Evolutionary conservation across 75 land plant genomes (phyloP).

Genomic region (Pinus taeda): DNA sequence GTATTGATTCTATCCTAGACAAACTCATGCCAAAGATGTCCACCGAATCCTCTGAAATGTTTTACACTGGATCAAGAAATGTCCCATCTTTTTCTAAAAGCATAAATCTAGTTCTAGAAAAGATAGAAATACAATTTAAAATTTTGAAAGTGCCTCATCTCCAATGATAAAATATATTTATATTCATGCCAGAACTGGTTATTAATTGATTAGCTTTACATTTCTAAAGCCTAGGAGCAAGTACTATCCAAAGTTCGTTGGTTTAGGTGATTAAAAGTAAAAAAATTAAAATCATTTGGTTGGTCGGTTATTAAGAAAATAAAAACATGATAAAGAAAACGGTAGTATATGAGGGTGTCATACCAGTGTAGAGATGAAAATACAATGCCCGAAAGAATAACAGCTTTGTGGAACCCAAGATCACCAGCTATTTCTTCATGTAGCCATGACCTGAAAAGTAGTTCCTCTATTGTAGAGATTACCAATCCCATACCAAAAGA

Average conservation of each 20-base stretch:
- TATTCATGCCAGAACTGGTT: not conserved
- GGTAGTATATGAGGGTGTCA: not conserved
- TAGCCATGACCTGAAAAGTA: slow-evolving; percentile 53
- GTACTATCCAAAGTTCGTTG: not conserved
- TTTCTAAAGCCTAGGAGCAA: not conserved
- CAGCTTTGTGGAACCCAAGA: slow-evolving; percentile 71
- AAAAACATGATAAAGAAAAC: too few species aligned
- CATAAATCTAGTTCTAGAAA: not conserved
- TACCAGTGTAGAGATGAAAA: slow-evolving; percentile 85
- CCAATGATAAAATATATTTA: not conserved
- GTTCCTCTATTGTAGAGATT: slow-evolving; percentile 35
- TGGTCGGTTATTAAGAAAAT: too few species aligned
- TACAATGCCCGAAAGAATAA: slow-evolving; percentile 70
- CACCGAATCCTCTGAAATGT: not conserved
- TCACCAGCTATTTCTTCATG: slow-evolving; percentile 82
- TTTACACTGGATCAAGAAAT: not conserved
- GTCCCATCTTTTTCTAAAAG: not conserved
- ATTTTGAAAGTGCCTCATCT: not conserved
- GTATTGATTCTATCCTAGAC: too few species aligned
- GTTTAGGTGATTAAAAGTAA: not conserved
- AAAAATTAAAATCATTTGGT: too few species aligned
- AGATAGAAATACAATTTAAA: not conserved
- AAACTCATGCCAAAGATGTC: too few species aligned
- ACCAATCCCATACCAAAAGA: slow-evolving; percentile 37
- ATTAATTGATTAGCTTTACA: not conserved